Conservation (phyloP, 2,329 filamentous ascomycete genomes). For the Purpureocillium lavendulum region DNA sequence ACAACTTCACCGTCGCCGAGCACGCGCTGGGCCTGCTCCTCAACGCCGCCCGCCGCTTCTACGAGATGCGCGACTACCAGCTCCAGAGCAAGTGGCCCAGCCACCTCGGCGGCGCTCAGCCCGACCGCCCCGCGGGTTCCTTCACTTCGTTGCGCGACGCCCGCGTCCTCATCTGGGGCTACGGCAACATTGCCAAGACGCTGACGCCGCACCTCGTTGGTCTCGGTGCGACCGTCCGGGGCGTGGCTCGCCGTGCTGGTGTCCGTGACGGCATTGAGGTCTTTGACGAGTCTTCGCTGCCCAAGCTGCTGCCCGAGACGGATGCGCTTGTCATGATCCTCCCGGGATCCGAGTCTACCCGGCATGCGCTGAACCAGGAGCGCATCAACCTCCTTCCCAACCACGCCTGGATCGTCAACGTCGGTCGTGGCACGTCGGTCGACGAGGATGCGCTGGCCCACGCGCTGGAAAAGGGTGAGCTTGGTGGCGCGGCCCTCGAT, state of each 20-base stretch:
- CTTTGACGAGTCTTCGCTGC: slow-evolving; percentile 43
- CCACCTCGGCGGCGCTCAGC: slow-evolving; percentile 54
- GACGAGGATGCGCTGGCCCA: slow-evolving; percentile 40
- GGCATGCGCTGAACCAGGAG: slow-evolving; percentile 45
- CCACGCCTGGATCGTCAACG: slow-evolving; percentile 49
- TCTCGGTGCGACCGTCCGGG: slow-evolving; percentile 49
- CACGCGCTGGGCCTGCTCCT: slow-evolving; percentile 53
- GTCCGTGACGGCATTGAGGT: slow-evolving; percentile 52
- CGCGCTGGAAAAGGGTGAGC: slow-evolving; percentile 31
- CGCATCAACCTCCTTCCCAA: slow-evolving; percentile 43
- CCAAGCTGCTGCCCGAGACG: slow-evolving; percentile 44
- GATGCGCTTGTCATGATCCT: slow-evolving; percentile 63
- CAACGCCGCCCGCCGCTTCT: slow-evolving; percentile 46
- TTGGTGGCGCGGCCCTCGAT: slow-evolving; percentile 41
- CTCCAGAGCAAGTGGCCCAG: slow-evolving; percentile 46
- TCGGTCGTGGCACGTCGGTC: slow-evolving; percentile 39
- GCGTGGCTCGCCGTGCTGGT: slow-evolving; percentile 47
- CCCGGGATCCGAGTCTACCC: slow-evolving; percentile 48
- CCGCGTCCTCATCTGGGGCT: slow-evolving; percentile 54
- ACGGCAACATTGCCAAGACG: slow-evolving; percentile 57
- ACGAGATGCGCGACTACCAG: slow-evolving; percentile 57
- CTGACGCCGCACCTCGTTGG: slow-evolving; percentile 45
- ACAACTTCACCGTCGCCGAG: slow-evolving; percentile 58
- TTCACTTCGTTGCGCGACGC: slow-evolving; percentile 46
- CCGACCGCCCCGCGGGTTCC: slow-evolving; percentile 51